Conservation (phyloP, 1,284 basidiomycete species). For the Apiotrichum veenhuisii region DNA sequence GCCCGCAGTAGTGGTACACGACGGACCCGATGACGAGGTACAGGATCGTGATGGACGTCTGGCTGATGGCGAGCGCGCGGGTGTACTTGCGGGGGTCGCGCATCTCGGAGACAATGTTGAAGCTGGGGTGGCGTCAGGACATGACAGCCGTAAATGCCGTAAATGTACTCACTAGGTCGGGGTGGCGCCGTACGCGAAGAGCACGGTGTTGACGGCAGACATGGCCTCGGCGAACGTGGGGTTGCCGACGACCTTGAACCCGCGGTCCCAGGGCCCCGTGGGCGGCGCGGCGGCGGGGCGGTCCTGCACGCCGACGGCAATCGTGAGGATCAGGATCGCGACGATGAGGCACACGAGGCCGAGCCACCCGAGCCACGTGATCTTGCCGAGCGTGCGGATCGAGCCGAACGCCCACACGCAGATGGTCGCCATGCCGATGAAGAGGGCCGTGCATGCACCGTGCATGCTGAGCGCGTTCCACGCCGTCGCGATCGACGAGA, state of each 20-base stretch:
- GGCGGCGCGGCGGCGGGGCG: constrained; percentile 38
- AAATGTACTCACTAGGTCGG: too few relatives aligned
- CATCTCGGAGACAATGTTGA: constrained; percentile 43
- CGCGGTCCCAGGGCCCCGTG: constrained; percentile 36
- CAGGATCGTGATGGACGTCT: constrained; percentile 10
- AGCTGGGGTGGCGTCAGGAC: too few relatives aligned
- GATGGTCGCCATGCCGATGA: constrained; percentile 28
- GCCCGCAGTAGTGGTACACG: constrained; percentile 4
- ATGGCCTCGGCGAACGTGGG: constrained; percentile 32
- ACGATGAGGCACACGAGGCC: constrained; percentile 31
- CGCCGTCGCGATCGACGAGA: constrained; percentile 4
- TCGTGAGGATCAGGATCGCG: constrained; percentile 35
- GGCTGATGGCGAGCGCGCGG: constrained; percentile 23
- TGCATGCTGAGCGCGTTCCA: constrained; percentile 19
- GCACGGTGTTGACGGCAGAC: constrained; percentile 26
- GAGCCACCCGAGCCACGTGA: constrained; percentile 40
- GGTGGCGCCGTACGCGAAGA: constrained; percentile 29
- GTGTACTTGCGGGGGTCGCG: constrained; percentile 30
- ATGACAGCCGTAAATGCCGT: too few relatives aligned
- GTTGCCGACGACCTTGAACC: constrained; percentile 26
- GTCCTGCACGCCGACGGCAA: constrained; percentile 40
- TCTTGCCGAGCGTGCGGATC: constrained; percentile 32
- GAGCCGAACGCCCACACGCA: constrained; percentile 26
- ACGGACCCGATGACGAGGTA: constrained; percentile 14
- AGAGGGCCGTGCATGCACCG: constrained; percentile 36